Evolutionary conservation across 768 basidiomycete species (phyloP).

Genomic region (Naematelia aurantialba): DNA sequence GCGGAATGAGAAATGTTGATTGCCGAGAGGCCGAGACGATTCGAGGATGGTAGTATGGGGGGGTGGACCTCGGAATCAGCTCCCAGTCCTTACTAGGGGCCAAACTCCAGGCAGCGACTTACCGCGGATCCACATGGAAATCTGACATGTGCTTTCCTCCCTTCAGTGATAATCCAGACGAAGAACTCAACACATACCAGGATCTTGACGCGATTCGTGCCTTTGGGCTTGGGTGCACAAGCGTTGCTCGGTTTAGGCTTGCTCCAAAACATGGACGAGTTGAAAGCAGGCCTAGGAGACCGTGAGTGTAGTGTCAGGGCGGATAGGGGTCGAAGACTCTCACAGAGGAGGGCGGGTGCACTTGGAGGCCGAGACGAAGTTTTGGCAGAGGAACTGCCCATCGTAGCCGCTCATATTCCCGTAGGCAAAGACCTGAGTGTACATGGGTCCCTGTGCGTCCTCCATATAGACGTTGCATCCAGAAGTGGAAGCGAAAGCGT

Average conservation of each 20-base stretch:
- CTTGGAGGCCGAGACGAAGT: conserved; percentile 54
- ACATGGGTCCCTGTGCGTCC: conserved; percentile 58
- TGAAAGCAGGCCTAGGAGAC: conserved; percentile 61
- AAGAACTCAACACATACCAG: conserved; percentile 46
- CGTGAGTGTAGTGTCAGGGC: conserved; percentile 55
- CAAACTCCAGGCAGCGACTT: too few relatives aligned
- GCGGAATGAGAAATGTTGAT: neutral
- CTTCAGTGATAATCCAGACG: neutral
- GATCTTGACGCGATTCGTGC: conserved; percentile 63
- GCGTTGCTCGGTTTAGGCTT: conserved; percentile 65
- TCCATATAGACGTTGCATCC: conserved; percentile 17
- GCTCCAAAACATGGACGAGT: conserved; percentile 66
- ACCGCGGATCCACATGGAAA: conserved; percentile 68
- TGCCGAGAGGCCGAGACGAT: too few relatives aligned
- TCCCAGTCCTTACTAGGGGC: too few relatives aligned
- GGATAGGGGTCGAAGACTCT: neutral
- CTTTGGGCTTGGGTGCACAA: conserved; percentile 58
- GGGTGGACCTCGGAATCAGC: too few relatives aligned
- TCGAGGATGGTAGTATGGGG: too few relatives aligned
- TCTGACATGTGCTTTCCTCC: conserved; percentile 65
- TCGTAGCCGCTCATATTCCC: conserved; percentile 70
- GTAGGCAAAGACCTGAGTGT: conserved; percentile 69
- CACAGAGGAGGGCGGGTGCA: conserved; percentile 17
- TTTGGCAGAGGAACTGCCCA: conserved; percentile 61
- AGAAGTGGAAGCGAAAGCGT: conserved; percentile 54